Percentiles rank a stretch among this genome's conserved stretches.
Conservation (phyloP, 1,139 yeast genomes). For the Blastobotrys arbuscula region DNA sequence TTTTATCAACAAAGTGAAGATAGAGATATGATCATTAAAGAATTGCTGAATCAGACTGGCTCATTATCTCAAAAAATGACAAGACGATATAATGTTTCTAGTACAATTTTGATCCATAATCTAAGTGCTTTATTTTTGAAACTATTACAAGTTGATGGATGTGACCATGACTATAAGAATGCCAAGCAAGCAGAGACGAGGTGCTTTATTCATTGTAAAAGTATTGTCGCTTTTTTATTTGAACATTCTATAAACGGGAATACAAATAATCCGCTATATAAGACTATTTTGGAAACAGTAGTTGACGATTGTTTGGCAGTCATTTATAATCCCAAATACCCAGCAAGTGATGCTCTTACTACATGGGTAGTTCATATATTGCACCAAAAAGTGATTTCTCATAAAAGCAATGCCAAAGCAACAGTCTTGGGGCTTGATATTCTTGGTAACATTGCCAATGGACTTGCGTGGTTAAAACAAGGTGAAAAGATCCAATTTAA, state of each 20-base stretch:
- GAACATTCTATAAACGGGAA: conserved; percentile 6
- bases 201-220: conserved; percentile 2
- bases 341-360: conserved; percentile 8
- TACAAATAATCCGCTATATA: not conserved
- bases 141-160: not conserved
- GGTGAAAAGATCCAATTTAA: not conserved
- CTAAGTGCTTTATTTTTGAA: conserved; percentile 3
- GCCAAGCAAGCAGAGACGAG: conserved; percentile 1
- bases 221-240: conserved; percentile 6
- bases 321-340: conserved; percentile 5
- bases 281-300: conserved; percentile 5
- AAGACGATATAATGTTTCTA: not conserved
- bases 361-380: conserved; percentile 6
- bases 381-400: not conserved
- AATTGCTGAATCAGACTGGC: conserved; percentile 2
- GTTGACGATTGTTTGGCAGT: conserved; percentile 8
- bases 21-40: conserved; percentile 7
- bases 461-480: conserved; percentile 5
- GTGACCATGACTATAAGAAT: not conserved
- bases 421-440: conserved; percentile 9
- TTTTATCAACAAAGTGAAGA: conserved; percentile 6
- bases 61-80: conserved; percentile 4
- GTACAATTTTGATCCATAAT: conserved; percentile 2
- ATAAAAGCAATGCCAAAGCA: conserved; percentile 6
- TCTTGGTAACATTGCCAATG: conserved; percentile 8